Conservation (phyloP, 352 stramenopile species). For the Phytophthora aleatoria region DNA sequence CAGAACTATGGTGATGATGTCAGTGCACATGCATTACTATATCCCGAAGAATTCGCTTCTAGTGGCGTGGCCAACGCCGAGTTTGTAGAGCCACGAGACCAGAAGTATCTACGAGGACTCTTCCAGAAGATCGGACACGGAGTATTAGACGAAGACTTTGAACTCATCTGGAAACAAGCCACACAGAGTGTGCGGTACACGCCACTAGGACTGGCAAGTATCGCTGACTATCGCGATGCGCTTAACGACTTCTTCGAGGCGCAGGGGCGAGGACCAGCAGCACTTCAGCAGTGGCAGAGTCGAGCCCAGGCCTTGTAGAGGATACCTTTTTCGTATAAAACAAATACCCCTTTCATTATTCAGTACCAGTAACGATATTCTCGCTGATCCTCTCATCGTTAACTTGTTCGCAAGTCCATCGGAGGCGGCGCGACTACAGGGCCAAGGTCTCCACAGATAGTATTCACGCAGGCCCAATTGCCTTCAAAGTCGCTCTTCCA, state of each 20-base stretch:
- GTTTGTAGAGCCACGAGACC: conserved; percentile 69
- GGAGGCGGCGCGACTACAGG: conserved; percentile 32
- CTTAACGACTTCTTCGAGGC: conserved; percentile 74
- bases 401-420: conserved; percentile 44
- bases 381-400: not conserved
- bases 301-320: conserved; percentile 33
- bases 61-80: conserved; percentile 85
- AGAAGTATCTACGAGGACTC: conserved; percentile 63
- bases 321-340: not conserved
- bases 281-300: conserved; percentile 59
- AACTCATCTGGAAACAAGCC: conserved; percentile 74
- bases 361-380: not conserved
- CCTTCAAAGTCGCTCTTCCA: conserved; percentile 95
- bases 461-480: conserved; percentile 92
- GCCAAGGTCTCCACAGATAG: conserved; percentile 77
- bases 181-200: conserved; percentile 49
- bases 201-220: conserved; percentile 45
- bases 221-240: conserved; percentile 75
- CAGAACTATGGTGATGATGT: conserved; percentile 93
- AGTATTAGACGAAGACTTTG: conserved; percentile 64
- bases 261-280: conserved; percentile 45
- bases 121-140: conserved; percentile 77
- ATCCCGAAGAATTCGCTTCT: conserved; percentile 82
- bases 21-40: conserved; percentile 79
- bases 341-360: not conserved